phyloP scores from a whole-genome alignment of 495 filamentous ascomycete species.

The Penicillium robsamsonii region DNA sequence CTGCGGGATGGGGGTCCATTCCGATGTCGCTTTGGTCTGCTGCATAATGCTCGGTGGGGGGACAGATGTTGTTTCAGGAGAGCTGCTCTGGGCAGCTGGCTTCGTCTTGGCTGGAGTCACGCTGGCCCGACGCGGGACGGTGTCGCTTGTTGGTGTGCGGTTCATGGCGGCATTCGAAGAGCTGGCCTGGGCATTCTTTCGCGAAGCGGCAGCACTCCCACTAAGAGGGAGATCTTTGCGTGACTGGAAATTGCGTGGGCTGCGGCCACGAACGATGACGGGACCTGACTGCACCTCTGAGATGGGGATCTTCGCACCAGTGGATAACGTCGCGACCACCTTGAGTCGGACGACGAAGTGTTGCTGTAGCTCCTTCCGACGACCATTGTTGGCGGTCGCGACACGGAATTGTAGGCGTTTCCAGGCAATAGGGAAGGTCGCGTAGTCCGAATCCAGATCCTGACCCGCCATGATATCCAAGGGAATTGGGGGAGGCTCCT shows the following conservation, averaged over 20 bases:
- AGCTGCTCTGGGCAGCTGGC: constrained; percentile 40
- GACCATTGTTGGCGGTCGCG: constrained; percentile 80
- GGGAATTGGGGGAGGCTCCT: constrained; percentile 64
- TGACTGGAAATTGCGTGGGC: constrained; percentile 76
- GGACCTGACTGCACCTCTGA: constrained; percentile 71
- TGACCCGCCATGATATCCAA: constrained; percentile 73
- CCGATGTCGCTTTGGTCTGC: constrained; percentile 35
- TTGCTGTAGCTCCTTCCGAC: constrained; percentile 76
- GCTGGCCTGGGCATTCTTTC: constrained; percentile 48
- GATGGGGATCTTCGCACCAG: constrained; percentile 64
- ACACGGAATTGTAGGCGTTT: constrained; percentile 90
- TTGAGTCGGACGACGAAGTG: constrained; percentile 77
- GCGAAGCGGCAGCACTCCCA: constrained; percentile 66
- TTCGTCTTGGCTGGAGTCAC: constrained; percentile 56
- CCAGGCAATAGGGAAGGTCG: constrained; percentile 84
- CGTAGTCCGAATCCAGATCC: constrained; percentile 72
- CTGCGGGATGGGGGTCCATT: constrained; percentile 42
- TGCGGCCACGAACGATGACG: constrained; percentile 75
- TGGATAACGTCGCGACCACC: constrained; percentile 68
- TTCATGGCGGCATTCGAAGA: constrained; percentile 36
- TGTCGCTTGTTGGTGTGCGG: constrained; percentile 50
- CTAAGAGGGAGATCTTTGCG: constrained; percentile 73
- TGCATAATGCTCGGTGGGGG: constrained; percentile 37
- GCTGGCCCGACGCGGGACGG: constrained; percentile 35
- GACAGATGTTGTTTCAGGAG: constrained; percentile 39